A percentile compares a stretch with the other conserved stretches of the same genome.
Conservation (phyloP, 2,329 filamentous ascomycete genomes). For the Penicillium sp. region DNA sequence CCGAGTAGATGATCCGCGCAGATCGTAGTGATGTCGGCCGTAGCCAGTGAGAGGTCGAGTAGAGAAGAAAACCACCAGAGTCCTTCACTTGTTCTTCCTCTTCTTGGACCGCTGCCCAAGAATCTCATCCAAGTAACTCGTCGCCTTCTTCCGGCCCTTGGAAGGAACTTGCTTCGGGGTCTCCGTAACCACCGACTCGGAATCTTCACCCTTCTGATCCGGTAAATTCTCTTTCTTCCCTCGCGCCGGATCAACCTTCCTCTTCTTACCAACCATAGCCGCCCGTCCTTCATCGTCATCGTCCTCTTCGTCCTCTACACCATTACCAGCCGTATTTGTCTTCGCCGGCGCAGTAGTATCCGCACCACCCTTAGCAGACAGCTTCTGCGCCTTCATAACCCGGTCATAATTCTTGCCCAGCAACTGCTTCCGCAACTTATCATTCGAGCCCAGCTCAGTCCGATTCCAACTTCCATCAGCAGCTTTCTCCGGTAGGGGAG, state of each 20-base stretch:
- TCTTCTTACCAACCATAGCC: slow-evolving; percentile 33
- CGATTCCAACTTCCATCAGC: slow-evolving; percentile 39
- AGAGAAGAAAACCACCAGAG: not conserved
- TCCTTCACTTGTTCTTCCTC: slow-evolving; percentile 39
- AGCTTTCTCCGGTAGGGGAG: slow-evolving; percentile 40
- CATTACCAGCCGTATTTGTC: slow-evolving; percentile 10
- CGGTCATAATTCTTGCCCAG: slow-evolving; percentile 41
- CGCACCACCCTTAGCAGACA: not conserved
- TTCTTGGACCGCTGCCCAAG: slow-evolving; percentile 45
- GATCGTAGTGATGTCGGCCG: too few relatives aligned
- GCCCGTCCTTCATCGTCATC: slow-evolving; percentile 43
- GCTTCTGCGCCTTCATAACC: slow-evolving; percentile 29
- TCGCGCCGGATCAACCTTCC: slow-evolving; percentile 8
- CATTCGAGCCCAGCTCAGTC: slow-evolving; percentile 39
- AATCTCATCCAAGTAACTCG: slow-evolving; percentile 53
- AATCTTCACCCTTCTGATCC: not conserved
- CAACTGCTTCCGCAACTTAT: slow-evolving; percentile 43
- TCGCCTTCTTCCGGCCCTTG: slow-evolving; percentile 37
- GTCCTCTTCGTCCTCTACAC: slow-evolving; percentile 24
- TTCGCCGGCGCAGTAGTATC: slow-evolving; percentile 28
- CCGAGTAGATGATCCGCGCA: too few relatives aligned
- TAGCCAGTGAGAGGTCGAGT: not conserved
- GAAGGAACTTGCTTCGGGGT: slow-evolving; percentile 11
- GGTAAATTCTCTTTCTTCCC: not conserved
- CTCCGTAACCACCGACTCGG: slow-evolving; percentile 2